Evolutionary conservation across 768 basidiomycete species (phyloP).

Genomic region (Russula dissimulans): DNA sequence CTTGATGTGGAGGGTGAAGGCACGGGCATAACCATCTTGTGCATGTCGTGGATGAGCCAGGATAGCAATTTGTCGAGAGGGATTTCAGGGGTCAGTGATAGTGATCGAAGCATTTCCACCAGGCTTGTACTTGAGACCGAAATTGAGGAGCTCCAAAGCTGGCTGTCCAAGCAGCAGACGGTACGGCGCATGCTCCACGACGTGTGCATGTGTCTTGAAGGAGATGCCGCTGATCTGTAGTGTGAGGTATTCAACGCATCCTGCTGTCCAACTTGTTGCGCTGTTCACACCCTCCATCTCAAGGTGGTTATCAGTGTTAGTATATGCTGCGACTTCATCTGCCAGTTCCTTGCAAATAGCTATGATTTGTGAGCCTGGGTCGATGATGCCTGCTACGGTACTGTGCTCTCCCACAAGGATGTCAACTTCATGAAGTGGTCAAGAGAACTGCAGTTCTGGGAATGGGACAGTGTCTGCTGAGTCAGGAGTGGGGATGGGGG

Average conservation of each 20-base stretch:
- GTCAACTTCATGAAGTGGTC: background rate
- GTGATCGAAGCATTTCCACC: no score
- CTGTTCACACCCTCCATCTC: background rate
- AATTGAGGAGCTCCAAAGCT: no score
- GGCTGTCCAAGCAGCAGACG: no score
- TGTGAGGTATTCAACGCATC: background rate
- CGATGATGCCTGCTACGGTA: background rate
- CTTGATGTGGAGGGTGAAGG: no score
- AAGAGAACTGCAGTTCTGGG: background rate
- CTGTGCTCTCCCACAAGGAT: background rate
- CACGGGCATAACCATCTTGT: no score
- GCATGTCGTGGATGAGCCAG: no score
- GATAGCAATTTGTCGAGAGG: no score
- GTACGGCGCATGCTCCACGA: background rate
- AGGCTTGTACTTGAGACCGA: no score
- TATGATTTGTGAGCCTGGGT: background rate
- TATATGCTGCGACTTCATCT: background rate
- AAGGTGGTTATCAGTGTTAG: background rate
- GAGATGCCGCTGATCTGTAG: background rate
- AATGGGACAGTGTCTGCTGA: no score
- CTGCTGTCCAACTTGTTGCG: background rate
- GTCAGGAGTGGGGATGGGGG: no score
- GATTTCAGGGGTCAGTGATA: no score
- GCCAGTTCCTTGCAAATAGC: background rate
- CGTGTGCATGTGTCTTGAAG: background rate